Percentiles rank a stretch among this genome's conserved stretches.
These are phyloP conservation scores for Auricularia sp. DNA, from an alignment of 768 basidiomycete genomes.

Conservation along the genomic window DNA sequence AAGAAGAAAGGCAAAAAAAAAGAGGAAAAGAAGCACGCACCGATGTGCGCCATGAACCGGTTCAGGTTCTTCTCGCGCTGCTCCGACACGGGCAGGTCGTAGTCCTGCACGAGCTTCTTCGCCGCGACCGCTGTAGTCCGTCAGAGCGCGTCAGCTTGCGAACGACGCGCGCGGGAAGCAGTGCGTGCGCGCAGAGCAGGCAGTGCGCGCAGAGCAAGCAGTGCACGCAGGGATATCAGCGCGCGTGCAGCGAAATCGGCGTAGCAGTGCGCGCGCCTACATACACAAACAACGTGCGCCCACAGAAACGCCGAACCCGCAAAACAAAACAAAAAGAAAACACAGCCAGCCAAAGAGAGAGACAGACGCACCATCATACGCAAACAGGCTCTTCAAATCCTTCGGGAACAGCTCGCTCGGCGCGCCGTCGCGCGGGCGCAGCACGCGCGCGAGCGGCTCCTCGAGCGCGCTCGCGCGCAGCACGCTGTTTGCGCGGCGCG, in stretches of 20 bases:
- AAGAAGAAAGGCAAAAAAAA: no score
- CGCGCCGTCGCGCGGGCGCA: constrained; percentile 35
- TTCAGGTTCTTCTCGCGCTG: constrained; percentile 37
- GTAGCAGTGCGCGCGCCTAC: no score
- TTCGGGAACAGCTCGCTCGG: constrained; percentile 38
- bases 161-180: not conserved
- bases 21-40: constrained; percentile 15
- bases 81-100: constrained; percentile 35
- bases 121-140: constrained; percentile 28
- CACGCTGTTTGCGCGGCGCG: constrained; percentile 38
- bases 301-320: not conserved
- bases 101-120: constrained; percentile 37
- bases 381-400: constrained; percentile 39
- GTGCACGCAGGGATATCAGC: no score
- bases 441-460: constrained; percentile 36
- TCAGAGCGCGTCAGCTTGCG: no score
- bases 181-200: not conserved
- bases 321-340: not conserved
- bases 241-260: no score
- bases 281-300: no score
- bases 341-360: not conserved
- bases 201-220: no score
- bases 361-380: constrained; percentile 40
- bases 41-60: constrained; percentile 47
- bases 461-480: constrained; percentile 30